Evolutionary conservation across 331 rosid genomes (phyloP), one percentile per base, ranked within the genome.

Genomic region (Spiraea crenata): DNA sequence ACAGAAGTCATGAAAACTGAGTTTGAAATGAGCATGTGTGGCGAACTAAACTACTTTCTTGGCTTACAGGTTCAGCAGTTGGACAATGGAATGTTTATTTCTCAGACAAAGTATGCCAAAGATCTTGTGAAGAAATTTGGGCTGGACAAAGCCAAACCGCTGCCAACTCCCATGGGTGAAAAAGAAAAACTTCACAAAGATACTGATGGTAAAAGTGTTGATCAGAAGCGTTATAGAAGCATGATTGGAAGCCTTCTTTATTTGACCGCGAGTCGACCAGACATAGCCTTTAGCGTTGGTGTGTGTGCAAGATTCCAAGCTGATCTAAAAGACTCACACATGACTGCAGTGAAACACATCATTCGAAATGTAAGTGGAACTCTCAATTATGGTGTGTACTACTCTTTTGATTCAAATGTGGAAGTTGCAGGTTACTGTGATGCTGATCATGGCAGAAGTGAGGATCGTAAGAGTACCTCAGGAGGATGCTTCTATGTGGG

Each of bases 221-320:
- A 73, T 8, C 31, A 19, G 0, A 73, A 1, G 0, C 5, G 49
- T 0, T 73, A 17, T 0, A 11, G 35, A 1, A 73, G 54, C 9
- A 73, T 73, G 70, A 61, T 62, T 0, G 31, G 54, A 6, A 73
- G 77, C 25, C 44, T 73, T 5, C n/a, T 73, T 0, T 73, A 63
- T 5, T 19, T 73, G 2, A 62, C 34, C 5, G 0, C 41, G 5
- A 63, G 51, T 50, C 2, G 10, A n/a, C 63, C 8, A 1, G 44
- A 73, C 13, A 61, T 39, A 5, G 20, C 20, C 0, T 61, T 15
- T 4, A 38, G 47, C 17, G 62, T 63, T 16, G 34, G 54, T 11
- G 38, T 72, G 2, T 35, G 60, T 72, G 41, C 70, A 8, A 3
- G 12, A 3, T 62, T 34, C 39, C 44, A 72, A 50, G 17, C 62